A percentile compares a stretch with the other conserved stretches of the same genome.
Evolutionary conservation across 1,284 basidiomycete species (phyloP).

Genomic region (Microbotryum lychnidis-dioicae): DNA sequence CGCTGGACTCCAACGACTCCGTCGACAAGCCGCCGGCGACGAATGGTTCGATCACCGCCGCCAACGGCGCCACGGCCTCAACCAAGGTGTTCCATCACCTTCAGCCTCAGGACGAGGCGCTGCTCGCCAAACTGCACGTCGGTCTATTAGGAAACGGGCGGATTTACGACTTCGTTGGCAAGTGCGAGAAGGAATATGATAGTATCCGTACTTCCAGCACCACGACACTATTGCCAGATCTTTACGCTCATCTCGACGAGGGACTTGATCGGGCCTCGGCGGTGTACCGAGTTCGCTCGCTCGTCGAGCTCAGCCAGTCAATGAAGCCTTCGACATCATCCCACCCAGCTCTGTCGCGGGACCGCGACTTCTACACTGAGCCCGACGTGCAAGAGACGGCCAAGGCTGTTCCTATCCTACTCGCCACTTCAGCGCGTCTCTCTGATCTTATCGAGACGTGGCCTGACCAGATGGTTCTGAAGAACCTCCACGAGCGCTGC

Average conservation of each 20-base stretch:
- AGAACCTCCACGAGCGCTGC: constrained; percentile 68
- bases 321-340: constrained; percentile 2
- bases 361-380: constrained; percentile 72
- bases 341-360: not conserved
- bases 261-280: constrained; percentile 19
- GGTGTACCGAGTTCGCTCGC: constrained; percentile 18
- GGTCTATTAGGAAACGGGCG: constrained; percentile 8
- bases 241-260: constrained; percentile 25
- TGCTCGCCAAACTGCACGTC: constrained; percentile 20
- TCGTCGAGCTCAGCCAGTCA: constrained; percentile 23
- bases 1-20: constrained; percentile 41
- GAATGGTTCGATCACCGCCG: not conserved
- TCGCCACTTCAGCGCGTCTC: constrained; percentile 52
- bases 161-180: constrained; percentile 1
- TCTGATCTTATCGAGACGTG: constrained; percentile 62
- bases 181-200: not conserved
- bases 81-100: constrained; percentile 5
- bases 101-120: constrained; percentile 20
- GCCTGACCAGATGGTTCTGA: constrained; percentile 96
- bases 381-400: constrained; percentile 60
- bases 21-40: constrained; percentile 16
- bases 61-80: not conserved
- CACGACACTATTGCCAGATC: constrained; percentile 16
- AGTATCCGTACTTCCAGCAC: constrained; percentile 11
- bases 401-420: constrained; percentile 53